Evolutionary conservation across 2,329 filamentous ascomycete genomes (phyloP).

Genomic region (Leptosphaerulina australis): DNA sequence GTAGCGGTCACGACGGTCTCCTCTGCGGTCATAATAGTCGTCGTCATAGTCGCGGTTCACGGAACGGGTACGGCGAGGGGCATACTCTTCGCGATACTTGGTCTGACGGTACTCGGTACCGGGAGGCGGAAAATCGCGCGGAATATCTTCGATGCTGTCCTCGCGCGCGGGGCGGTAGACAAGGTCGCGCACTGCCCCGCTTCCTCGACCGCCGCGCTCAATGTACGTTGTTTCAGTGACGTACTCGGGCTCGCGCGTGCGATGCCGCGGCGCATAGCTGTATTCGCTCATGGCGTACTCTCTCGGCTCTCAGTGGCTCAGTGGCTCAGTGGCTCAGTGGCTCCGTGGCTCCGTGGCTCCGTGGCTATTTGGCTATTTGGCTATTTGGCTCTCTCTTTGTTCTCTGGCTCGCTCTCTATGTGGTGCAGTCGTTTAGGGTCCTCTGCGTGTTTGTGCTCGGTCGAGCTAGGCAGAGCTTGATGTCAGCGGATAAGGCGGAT

Average conservation of each 20-base stretch:
- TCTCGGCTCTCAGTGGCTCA: neutral
- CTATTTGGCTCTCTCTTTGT: no score
- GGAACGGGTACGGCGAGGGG: conserved; percentile 66
- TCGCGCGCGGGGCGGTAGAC: conserved; percentile 65
- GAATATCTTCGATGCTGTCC: conserved; percentile 84
- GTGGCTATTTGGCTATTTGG: no score
- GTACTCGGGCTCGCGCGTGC: conserved; percentile 58
- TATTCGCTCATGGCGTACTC: conserved; percentile 55
- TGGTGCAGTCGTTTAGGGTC: conserved; percentile 17
- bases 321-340: no score
- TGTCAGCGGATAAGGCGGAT: conserved; percentile 21
- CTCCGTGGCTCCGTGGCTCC: no score
- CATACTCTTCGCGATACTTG: conserved; percentile 56
- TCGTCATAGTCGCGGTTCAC: conserved; percentile 67
- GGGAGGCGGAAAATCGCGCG: conserved; percentile 81
- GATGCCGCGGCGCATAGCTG: conserved; percentile 56
- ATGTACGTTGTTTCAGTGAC: conserved; percentile 59
- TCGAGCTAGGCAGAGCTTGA: conserved; percentile 23
- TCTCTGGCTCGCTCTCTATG: conserved; percentile 15
- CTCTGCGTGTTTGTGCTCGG: conserved; percentile 12
- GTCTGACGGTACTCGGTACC: conserved; percentile 56
- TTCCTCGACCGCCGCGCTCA: conserved; percentile 54
- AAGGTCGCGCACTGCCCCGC: conserved; percentile 53
- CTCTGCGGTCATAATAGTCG: conserved; percentile 48
- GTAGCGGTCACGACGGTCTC: conserved; percentile 34